Percentiles rank a stretch among this genome's conserved stretches.
Conservation (phyloP, 176 grass and related monocot genomes). For the Echinochloa phyllopogon region DNA sequence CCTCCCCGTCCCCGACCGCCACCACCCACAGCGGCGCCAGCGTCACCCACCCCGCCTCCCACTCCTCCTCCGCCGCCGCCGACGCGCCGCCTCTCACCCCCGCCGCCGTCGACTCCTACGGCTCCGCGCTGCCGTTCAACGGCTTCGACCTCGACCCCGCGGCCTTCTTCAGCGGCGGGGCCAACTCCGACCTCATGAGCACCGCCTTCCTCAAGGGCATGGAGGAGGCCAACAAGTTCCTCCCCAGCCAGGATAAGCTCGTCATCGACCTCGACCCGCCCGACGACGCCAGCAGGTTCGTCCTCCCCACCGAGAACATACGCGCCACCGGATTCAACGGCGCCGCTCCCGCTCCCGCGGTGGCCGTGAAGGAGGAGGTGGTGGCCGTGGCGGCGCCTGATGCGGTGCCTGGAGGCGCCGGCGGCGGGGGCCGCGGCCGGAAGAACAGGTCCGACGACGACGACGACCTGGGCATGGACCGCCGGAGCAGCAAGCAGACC, state of each 20-base stretch:
- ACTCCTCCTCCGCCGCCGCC: neutral
- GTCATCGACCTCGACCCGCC: conserved; percentile 52
- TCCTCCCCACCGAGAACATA: conserved; percentile 48
- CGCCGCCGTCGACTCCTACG: conserved; percentile 42
- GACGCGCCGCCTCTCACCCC: conserved; percentile 3
- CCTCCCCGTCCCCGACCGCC: neutral
- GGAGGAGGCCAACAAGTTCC: conserved; percentile 88
- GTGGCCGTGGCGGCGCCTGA: neutral
- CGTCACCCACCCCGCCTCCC: neutral
- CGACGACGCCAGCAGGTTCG: neutral
- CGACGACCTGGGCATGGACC: conserved; percentile 52
- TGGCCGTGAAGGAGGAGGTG: conserved; percentile 54
- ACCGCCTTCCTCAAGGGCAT: conserved; percentile 64
- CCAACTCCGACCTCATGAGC: conserved; percentile 61
- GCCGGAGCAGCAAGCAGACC: conserved; percentile 71
- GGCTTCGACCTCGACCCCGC: conserved; percentile 44
- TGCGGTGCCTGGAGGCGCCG: neutral
- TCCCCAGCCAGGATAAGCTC: conserved; percentile 50
- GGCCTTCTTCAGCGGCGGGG: conserved; percentile 40
- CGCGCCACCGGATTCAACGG: conserved; percentile 30
- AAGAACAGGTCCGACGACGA: conserved; percentile 61
- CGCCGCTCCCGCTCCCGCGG: neutral
- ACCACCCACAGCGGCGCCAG: neutral
- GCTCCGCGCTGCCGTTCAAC: neutral
- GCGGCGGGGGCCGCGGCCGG: conserved; percentile 33